phyloP scores from a whole-genome alignment of 108 stramenopile genomes.

The Skeletonema costatum region DNA sequence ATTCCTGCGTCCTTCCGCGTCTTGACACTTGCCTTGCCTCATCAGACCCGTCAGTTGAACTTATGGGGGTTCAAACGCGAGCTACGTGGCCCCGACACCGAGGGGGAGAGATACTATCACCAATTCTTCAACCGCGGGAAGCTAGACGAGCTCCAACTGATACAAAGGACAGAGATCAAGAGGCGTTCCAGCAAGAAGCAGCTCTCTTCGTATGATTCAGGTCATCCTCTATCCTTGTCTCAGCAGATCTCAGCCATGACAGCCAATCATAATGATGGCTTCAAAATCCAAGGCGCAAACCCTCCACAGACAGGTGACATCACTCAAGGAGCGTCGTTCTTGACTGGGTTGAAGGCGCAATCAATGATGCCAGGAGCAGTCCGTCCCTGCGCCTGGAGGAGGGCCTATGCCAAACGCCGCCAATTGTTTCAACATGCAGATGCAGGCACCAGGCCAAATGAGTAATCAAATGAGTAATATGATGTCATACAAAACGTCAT shows the following conservation, averaged over 20 bases:
- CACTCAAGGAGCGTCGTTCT: neutral
- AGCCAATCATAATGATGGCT: neutral
- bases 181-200: neutral
- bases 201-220: neutral
- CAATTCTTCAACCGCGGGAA: neutral
- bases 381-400: neutral
- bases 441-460: neutral
- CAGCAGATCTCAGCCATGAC: neutral
- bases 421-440: neutral
- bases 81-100: neutral
- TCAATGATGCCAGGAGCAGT: neutral
- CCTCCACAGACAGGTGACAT: neutral
- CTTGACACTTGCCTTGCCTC: neutral
- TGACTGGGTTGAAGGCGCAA: neutral
- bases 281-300: neutral
- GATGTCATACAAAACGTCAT: neutral
- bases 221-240: neutral
- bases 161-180: conserved; percentile 1
- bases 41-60: neutral
- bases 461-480: neutral
- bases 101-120: neutral
- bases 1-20: neutral
- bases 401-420: neutral
- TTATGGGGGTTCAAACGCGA: neutral
- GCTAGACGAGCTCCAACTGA: neutral